These are phyloP conservation scores for Alternaria atra DNA, from an alignment of 2,329 filamentous ascomycete species.

Conservation along the genomic window DNA sequence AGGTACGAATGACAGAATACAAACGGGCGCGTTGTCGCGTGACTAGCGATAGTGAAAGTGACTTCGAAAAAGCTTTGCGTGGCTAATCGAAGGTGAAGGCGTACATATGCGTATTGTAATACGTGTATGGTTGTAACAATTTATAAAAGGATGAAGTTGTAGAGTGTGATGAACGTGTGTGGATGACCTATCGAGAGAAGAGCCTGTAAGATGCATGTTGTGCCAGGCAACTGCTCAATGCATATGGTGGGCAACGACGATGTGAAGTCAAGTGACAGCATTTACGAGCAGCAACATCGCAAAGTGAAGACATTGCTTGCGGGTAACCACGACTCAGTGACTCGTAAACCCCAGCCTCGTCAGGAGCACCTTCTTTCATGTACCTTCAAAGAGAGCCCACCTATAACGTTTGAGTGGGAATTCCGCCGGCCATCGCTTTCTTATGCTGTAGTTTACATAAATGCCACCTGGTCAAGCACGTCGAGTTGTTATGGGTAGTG, in stretches of 20 bases:
- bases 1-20: constrained; percentile 1
- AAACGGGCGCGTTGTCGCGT: constrained; percentile 10
- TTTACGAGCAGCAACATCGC: no score
- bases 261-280: background rate
- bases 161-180: background rate
- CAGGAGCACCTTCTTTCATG: no score
- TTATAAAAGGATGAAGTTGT: background rate
- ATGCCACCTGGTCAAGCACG: background rate
- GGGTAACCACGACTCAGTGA: background rate
- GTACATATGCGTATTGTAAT: background rate
- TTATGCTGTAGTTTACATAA: background rate
- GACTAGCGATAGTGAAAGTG: constrained; percentile 5
- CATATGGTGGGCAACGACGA: background rate
- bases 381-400: no score
- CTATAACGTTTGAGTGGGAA: background rate
- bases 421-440: background rate
- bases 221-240: background rate
- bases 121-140: background rate
- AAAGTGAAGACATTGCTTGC: background rate
- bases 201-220: background rate
- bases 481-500: no score
- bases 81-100: background rate
- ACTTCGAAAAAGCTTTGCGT: background rate
- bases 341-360: background rate
- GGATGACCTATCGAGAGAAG: background rate